These are phyloP conservation scores for Epithele typhae DNA, from an alignment of 768 basidiomycete species.

Conservation along the genomic window DNA sequence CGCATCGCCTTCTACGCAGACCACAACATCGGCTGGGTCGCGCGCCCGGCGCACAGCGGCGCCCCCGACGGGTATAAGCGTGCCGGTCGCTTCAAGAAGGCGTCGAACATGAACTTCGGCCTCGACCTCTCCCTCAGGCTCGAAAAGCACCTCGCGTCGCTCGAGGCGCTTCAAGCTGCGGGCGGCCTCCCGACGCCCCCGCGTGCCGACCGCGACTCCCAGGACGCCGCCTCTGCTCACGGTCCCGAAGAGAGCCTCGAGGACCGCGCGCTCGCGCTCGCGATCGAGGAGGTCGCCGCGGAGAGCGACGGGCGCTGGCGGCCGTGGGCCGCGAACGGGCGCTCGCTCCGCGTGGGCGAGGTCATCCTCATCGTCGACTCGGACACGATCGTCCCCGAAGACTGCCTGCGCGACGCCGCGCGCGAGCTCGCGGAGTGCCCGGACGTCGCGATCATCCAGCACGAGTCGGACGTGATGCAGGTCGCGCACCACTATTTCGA, in stretches of 20 bases:
- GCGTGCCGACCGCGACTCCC: constrained; percentile 32
- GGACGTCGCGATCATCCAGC: constrained; percentile 86
- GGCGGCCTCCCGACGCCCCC: too few relatives aligned
- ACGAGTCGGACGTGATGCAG: constrained; percentile 92
- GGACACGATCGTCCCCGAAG: constrained; percentile 77
- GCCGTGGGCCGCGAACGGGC: constrained; percentile 76
- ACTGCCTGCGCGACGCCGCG: constrained; percentile 88
- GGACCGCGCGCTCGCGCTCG: constrained; percentile 67
- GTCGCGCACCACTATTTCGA: constrained; percentile 89
- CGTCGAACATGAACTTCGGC: constrained; percentile 88
- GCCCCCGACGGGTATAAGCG: constrained; percentile 67
- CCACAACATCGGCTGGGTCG: constrained; percentile 80
- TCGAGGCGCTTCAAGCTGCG: constrained; percentile 38
- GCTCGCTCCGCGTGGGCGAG: constrained; percentile 71
- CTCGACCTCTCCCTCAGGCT: constrained; percentile 61
- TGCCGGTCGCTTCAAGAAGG: constrained; percentile 91
- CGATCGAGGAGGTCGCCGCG: constrained; percentile 67
- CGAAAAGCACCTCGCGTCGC: constrained; percentile 44
- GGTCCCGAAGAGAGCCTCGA: constrained; percentile 60
- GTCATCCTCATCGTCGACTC: constrained; percentile 81
- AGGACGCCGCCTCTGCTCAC: constrained; percentile 39
- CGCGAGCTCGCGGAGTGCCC: constrained; percentile 79
- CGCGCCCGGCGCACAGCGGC: constrained; percentile 67
- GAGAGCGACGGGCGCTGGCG: constrained; percentile 55
- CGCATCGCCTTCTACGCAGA: constrained; percentile 73